Evolutionary conservation across 805 yeast genomes (phyloP).

Genomic region (Candida xyloterini): DNA sequence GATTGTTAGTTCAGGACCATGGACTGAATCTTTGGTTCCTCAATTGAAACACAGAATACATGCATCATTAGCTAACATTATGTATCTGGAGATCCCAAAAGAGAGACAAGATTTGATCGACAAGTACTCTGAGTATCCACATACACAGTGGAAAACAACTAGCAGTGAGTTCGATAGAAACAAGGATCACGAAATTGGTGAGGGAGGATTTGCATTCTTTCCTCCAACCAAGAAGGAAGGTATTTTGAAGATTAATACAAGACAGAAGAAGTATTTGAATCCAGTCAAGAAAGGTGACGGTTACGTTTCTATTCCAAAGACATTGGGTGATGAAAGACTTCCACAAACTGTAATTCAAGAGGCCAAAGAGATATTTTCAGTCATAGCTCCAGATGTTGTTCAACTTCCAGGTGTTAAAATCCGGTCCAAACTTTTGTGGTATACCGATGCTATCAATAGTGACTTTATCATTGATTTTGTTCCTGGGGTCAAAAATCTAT

Average conservation of each 20-base stretch:
- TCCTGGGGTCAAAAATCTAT: constrained; percentile 17
- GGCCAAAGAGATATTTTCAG: constrained; percentile 15
- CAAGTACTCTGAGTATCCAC: constrained; percentile 24
- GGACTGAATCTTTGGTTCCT: constrained; percentile 21
- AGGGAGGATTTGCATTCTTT: constrained; percentile 19
- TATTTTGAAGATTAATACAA: constrained; percentile 13
- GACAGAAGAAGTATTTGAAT: constrained; percentile 15
- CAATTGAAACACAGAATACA: constrained; percentile 16
- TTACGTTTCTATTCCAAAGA: constrained; percentile 11
- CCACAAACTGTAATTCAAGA: constrained; percentile 18
- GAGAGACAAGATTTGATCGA: constrained; percentile 22
- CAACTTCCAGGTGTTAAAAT: constrained; percentile 7
- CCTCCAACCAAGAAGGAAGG: constrained; percentile 19
- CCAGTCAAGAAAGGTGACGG: constrained; percentile 8
- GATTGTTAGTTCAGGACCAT: constrained; percentile 22
- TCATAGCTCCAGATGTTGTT: constrained; percentile 19
- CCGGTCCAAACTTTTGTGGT: constrained; percentile 17
- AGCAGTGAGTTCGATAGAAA: constrained; percentile 17
- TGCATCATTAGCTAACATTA: constrained; percentile 23
- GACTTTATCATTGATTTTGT: constrained; percentile 27
- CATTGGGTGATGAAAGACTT: constrained; percentile 14
- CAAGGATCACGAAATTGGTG: constrained; percentile 9
- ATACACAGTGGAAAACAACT: constrained; percentile 17
- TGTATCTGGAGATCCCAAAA: constrained; percentile 21
- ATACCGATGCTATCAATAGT: constrained; percentile 23